These are phyloP conservation scores for Boletus edulis DNA, from an alignment of 768 basidiomycete genomes.

Conservation along the genomic window DNA sequence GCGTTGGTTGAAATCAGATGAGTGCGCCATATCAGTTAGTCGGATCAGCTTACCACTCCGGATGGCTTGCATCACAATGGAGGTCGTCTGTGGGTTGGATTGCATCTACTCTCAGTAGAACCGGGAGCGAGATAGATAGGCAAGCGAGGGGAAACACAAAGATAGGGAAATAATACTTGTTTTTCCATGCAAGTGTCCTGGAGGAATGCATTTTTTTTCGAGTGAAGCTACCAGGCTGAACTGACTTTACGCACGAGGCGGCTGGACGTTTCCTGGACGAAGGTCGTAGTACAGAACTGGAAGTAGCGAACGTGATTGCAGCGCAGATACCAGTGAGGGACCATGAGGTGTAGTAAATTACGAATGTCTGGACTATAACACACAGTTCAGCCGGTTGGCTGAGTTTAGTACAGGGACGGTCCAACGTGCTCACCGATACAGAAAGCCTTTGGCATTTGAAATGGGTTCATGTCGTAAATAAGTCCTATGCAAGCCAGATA, in stretches of 20 bases:
- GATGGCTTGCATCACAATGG: slow-evolving; percentile 57
- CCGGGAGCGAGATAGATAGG: slow-evolving; percentile 39
- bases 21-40: neutral
- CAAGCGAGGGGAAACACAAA: slow-evolving; percentile 48
- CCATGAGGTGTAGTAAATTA: slow-evolving; percentile 43
- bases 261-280: slow-evolving; percentile 25
- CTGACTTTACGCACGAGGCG: slow-evolving; percentile 16
- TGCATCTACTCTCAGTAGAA: slow-evolving; percentile 44
- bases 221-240: neutral
- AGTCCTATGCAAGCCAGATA: slow-evolving; percentile 42
- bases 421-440: slow-evolving; percentile 45
- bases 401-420: neutral
- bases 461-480: slow-evolving; percentile 62
- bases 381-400: slow-evolving; percentile 10
- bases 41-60: slow-evolving; percentile 48
- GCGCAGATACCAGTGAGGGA: slow-evolving; percentile 43
- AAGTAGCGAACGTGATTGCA: slow-evolving; percentile 46
- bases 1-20: neutral
- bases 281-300: slow-evolving; percentile 43
- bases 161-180: slow-evolving; percentile 42
- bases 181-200: slow-evolving; percentile 52
- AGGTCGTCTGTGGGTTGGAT: slow-evolving; percentile 49
- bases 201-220: neutral
- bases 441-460: slow-evolving; percentile 54
- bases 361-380: slow-evolving; percentile 18